Evolutionary conservation across 495 filamentous ascomycete species (phyloP).

Genomic region (Poronia punctata): DNA sequence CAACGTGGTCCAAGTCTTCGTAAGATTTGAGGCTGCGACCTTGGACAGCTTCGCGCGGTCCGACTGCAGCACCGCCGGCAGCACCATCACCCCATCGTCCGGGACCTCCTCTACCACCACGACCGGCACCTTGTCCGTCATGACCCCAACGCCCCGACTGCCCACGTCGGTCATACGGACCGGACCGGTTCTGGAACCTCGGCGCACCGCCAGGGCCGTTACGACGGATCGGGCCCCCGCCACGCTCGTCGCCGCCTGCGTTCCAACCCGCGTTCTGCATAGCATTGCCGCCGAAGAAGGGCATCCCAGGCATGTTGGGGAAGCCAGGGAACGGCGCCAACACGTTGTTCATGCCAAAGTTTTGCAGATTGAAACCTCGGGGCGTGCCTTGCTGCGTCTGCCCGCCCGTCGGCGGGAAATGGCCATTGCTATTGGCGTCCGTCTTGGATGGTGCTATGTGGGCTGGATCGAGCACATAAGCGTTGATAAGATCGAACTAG

Average conservation of each 20-base stretch:
- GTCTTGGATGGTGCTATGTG: constrained; percentile 87
- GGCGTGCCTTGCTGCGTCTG: constrained; percentile 77
- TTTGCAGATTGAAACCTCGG: constrained; percentile 81
- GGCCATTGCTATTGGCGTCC: constrained; percentile 95
- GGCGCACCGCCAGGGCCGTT: constrained; percentile 33
- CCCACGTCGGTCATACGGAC: constrained; percentile 45
- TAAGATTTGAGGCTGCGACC: constrained; percentile 92
- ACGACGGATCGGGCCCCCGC: constrained; percentile 40
- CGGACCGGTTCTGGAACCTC: constrained; percentile 39
- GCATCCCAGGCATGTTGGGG: constrained; percentile 37
- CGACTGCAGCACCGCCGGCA: constrained; percentile 61
- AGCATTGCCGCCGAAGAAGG: constrained; percentile 49
- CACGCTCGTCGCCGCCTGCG: constrained; percentile 38
- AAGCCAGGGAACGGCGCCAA: constrained; percentile 44
- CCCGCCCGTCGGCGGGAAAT: constrained; percentile 73
- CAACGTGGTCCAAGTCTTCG: constrained; percentile 85
- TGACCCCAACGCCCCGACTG: constrained; percentile 35
- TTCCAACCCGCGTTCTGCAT: constrained; percentile 42
- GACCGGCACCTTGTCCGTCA: constrained; percentile 30
- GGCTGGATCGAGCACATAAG: constrained; percentile 86
- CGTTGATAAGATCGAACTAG: constrained; percentile 81
- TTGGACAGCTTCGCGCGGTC: constrained; percentile 77
- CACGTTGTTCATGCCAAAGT: constrained; percentile 50
- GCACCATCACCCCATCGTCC: constrained; percentile 59
- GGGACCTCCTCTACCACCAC: constrained; percentile 43